Conservation (phyloP, 805 yeast species). For the Danielozyma ontarioensis region DNA sequence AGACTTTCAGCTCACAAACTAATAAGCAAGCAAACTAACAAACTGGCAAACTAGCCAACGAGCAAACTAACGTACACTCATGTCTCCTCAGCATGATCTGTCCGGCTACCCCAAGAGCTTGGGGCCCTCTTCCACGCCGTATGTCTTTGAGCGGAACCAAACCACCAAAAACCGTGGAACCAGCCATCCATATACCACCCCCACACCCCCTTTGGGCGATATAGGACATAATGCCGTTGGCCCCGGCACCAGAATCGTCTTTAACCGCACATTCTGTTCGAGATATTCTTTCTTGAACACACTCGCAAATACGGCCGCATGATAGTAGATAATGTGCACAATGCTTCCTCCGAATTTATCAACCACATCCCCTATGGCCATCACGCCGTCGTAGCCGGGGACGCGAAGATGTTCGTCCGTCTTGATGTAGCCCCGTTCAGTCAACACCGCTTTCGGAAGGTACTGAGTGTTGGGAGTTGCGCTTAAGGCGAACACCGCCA, state of each 20-base stretch:
- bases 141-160: no score
- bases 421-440: constrained; percentile 22
- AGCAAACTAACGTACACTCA: no score
- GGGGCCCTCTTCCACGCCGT: no score
- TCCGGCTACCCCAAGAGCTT: no score
- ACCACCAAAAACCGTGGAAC: constrained; percentile 27
- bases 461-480: constrained; percentile 29
- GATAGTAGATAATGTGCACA: constrained; percentile 21
- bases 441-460: constrained; percentile 17
- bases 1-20: no score
- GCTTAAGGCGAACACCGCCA: constrained; percentile 22
- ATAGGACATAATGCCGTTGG: constrained; percentile 24
- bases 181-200: constrained; percentile 21
- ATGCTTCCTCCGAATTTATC: constrained; percentile 16
- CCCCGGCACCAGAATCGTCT: constrained; percentile 6
- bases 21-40: no score
- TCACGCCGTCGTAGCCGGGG: constrained; percentile 18
- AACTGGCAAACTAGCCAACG: no score
- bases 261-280: constrained; percentile 5
- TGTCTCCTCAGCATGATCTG: no score
- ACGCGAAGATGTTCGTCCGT: constrained; percentile 23
- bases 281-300: constrained; percentile 11
- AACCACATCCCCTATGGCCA: constrained; percentile 33
- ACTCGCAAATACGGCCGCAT: constrained; percentile 10
- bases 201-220: constrained; percentile 33